Evolutionary conservation across 2,329 filamentous ascomycete genomes (phyloP).

Genomic region (Penicillium paneum): DNA sequence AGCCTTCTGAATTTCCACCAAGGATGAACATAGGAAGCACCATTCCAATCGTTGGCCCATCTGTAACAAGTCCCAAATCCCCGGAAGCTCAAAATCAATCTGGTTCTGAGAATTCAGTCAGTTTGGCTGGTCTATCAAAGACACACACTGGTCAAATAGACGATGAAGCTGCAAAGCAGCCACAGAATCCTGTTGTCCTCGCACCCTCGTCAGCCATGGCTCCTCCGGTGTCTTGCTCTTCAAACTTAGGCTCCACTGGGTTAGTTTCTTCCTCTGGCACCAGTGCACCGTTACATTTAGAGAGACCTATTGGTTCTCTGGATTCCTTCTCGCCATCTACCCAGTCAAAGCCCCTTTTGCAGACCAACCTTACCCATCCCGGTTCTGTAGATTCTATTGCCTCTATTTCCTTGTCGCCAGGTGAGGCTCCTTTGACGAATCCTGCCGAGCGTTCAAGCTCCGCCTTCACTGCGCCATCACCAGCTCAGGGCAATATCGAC

Average conservation of each 20-base stretch:
- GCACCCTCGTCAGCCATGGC: not conserved
- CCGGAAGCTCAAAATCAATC: not conserved
- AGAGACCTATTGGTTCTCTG: not conserved
- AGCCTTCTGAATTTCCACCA: conserved; percentile 33
- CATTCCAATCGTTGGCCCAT: not conserved
- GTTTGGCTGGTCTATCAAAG: not conserved
- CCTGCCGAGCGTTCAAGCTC: not conserved
- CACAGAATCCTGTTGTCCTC: too few species aligned
- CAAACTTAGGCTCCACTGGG: not conserved
- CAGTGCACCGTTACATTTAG: not conserved
- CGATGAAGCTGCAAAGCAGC: not conserved
- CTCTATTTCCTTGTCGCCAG: not conserved
- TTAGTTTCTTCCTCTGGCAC: not conserved
- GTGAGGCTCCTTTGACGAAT: not conserved
- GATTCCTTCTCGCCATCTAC: not conserved
- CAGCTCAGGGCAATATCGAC: not conserved
- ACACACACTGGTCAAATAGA: not conserved
- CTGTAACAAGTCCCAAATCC: not conserved
- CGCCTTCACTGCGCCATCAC: not conserved
- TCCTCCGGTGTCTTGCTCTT: not conserved
- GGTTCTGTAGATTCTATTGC: not conserved
- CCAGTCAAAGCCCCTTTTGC: not conserved
- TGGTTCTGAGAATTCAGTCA: not conserved
- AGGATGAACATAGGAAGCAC: conserved; percentile 1
- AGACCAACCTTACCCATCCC: not conserved